Conservation (phyloP, 23 red algal species). For the Gracilaria caudata region DNA sequence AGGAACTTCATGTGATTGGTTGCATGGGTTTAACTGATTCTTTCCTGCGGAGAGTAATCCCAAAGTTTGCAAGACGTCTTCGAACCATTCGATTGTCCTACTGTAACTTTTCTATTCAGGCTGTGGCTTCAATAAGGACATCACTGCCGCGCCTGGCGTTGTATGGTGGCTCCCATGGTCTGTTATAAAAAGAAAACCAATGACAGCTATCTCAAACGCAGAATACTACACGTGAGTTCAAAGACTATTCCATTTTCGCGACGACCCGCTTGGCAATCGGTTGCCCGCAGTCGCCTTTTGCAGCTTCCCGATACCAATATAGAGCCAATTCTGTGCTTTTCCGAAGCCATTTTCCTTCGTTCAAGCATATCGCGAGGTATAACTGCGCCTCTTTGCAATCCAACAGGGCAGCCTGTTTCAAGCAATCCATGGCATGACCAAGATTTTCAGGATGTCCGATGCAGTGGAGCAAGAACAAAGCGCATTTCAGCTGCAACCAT, state of each 20-base stretch:
- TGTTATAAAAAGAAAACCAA: background rate
- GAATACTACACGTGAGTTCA: background rate
- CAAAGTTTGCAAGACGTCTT: conserved; percentile 26
- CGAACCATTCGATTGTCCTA: conserved; percentile 39
- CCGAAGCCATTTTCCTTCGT: conserved; percentile 26
- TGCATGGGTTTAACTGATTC: conserved; percentile 35
- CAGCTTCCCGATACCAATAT: conserved; percentile 32
- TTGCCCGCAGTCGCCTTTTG: conserved; percentile 12
- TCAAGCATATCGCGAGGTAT: conserved; percentile 38
- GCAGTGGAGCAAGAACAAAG: conserved; percentile 35
- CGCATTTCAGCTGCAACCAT: conserved; percentile 29
- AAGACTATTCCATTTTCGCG: background rate
- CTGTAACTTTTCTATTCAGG: conserved; percentile 32
- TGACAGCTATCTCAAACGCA: background rate
- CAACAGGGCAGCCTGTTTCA: conserved; percentile 27
- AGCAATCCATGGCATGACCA: conserved; percentile 30
- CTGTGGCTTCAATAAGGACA: conserved; percentile 1
- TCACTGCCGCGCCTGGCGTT: conserved; percentile 18
- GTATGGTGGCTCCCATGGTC: background rate
- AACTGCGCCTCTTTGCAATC: conserved; percentile 29
- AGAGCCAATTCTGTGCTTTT: background rate
- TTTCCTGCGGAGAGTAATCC: conserved; percentile 30
- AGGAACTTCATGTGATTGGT: conserved; percentile 39
- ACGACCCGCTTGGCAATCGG: conserved; percentile 17
- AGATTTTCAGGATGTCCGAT: background rate